Conservation (phyloP, 1,284 basidiomycete species). For the Naganishia cerealis region DNA sequence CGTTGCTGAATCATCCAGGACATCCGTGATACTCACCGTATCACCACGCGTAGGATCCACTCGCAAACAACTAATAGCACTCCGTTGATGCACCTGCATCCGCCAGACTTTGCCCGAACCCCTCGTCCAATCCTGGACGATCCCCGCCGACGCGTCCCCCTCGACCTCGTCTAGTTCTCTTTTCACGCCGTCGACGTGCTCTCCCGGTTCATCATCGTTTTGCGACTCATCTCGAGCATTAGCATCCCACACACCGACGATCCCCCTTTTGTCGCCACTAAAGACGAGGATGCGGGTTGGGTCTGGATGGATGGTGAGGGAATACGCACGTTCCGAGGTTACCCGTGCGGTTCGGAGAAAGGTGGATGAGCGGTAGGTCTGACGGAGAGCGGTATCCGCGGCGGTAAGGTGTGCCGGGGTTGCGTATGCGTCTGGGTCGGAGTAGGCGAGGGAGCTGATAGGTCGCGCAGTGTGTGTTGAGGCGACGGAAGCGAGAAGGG, state of each 20-base stretch:
- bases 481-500: slow-evolving; percentile 10
- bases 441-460: neutral
- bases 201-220: neutral
- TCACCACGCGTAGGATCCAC: slow-evolving; percentile 50
- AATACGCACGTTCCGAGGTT: slow-evolving; percentile 55
- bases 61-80: slow-evolving; percentile 52
- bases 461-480: slow-evolving; percentile 5
- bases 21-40: slow-evolving; percentile 42
- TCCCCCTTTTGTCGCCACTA: slow-evolving; percentile 55
- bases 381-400: slow-evolving; percentile 31
- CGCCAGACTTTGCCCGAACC: slow-evolving; percentile 51
- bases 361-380: slow-evolving; percentile 44
- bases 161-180: slow-evolving; percentile 42
- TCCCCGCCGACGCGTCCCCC: slow-evolving; percentile 39
- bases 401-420: neutral
- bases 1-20: neutral
- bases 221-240: slow-evolving; percentile 17
- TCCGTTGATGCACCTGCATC: slow-evolving; percentile 52
- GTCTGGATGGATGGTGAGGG: slow-evolving; percentile 56
- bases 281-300: slow-evolving; percentile 54
- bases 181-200: neutral
- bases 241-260: slow-evolving; percentile 50
- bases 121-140: slow-evolving; percentile 32
- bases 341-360: slow-evolving; percentile 51
- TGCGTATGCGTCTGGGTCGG: slow-evolving; percentile 8